phyloP scores from a whole-genome alignment of 108 stramenopile genomes.

The Phaeodactylum tricornutum region DNA sequence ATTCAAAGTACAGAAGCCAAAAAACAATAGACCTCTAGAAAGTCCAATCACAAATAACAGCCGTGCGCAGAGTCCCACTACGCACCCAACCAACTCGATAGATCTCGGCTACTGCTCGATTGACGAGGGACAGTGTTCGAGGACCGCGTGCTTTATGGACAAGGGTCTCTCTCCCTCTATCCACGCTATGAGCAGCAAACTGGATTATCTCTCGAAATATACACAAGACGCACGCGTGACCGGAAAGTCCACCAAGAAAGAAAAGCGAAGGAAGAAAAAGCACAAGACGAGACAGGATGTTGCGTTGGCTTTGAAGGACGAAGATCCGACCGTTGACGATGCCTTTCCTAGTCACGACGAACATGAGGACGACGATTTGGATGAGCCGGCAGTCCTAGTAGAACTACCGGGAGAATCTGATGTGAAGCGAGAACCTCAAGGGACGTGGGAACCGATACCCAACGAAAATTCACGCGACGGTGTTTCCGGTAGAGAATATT shows the following conservation, averaged over 20 bases:
- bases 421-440: background rate
- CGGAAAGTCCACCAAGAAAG: constrained; percentile 4
- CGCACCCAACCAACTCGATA: too few species aligned
- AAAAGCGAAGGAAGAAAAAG: constrained; percentile 16
- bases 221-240: background rate
- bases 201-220: constrained; percentile 51
- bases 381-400: constrained; percentile 19
- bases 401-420: background rate
- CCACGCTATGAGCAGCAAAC: constrained; percentile 19
- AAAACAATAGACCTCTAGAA: too few species aligned
- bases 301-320: constrained; percentile 17
- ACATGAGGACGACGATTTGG: constrained; percentile 16
- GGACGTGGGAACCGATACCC: background rate
- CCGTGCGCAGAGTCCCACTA: too few species aligned
- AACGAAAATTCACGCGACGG: background rate
- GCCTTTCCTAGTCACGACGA: background rate
- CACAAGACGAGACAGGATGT: constrained; percentile 2
- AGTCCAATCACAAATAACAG: too few species aligned
- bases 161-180: too few species aligned
- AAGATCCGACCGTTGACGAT: constrained; percentile 11
- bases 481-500: background rate
- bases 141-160: too few species aligned
- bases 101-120: too few species aligned
- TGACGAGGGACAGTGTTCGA: too few species aligned
- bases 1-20: too few species aligned